Conservation (phyloP, 2,329 filamentous ascomycete genomes). For the Ascosphaera apis region DNA sequence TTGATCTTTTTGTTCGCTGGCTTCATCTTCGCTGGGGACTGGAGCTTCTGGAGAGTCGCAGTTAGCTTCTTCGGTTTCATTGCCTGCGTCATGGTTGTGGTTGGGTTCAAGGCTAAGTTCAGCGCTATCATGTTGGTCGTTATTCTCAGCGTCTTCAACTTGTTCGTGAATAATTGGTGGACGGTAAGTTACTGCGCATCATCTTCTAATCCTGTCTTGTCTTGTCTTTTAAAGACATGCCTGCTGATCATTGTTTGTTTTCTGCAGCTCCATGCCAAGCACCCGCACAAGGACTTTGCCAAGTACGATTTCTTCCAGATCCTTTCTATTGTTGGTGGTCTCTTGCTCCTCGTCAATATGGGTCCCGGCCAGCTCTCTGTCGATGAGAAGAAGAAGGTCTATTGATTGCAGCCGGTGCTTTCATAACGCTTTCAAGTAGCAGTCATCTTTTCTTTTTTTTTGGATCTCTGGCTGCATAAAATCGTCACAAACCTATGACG, state of each 20-base stretch:
- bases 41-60: slow-evolving; percentile 68
- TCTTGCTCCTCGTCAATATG: slow-evolving; percentile 94
- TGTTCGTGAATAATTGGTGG: slow-evolving; percentile 99
- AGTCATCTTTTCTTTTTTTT: no score
- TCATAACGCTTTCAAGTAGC: not conserved
- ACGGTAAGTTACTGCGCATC: slow-evolving; percentile 42
- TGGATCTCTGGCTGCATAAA: no score
- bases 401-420: slow-evolving; percentile 29
- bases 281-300: slow-evolving; percentile 98
- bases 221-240: slow-evolving; percentile 9
- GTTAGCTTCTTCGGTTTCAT: slow-evolving; percentile 70
- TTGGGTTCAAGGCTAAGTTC: slow-evolving; percentile 99
- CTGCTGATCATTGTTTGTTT: no score
- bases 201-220: slow-evolving; percentile 5
- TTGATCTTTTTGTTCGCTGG: slow-evolving; percentile 95
- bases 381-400: slow-evolving; percentile 99
- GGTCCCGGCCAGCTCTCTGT: slow-evolving; percentile 93
- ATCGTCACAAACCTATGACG: no score
- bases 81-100: slow-evolving; percentile 93
- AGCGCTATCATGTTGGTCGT: slow-evolving; percentile 88
- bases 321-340: slow-evolving; percentile 88
- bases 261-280: slow-evolving; percentile 73
- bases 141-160: slow-evolving; percentile 87
- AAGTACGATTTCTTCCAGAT: slow-evolving; percentile 99
- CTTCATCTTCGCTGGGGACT: slow-evolving; percentile 86